Base-by-base conservation (phyloP, 208 protist genomes). In the Tetramitus jugosus region DNA sequence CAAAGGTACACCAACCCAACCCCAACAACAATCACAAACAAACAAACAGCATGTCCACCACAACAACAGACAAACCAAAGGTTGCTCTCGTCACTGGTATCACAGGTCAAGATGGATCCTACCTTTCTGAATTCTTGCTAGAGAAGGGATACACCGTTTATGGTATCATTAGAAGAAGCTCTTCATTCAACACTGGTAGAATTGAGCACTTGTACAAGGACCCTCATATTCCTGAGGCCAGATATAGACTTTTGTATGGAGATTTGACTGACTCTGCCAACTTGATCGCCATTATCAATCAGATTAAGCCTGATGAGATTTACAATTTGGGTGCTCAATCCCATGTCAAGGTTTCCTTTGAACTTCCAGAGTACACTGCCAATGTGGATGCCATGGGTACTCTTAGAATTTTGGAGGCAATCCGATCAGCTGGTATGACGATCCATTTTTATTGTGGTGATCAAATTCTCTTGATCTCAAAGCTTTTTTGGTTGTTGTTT, bases 321-420 rank as follows among this genome's bases (percentile, higher is more conserved):
- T 96, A 96, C 82, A 94, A 95, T 83, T 84, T 96, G 29, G 87
- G 60, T 23, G 94, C 94, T 8, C 93, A 96, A 84, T 92, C 86
- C 46, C 92, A 96, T 81, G 92, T 96, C 33, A 94, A 95, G 80
- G 93, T 97, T 10, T 96, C 92, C 26, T 98, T 98, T 83, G 94
- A 98, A 42, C 88, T 93, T 71, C 84, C 92, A 31, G 92, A 95
- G 80, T 98, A 97, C 87, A 97, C 94, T 1, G 92, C 86, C 3
- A 81, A 97, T 67, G 90, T 92, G 2, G 93, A 95, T 79, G 95
- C 79, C 65, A 52, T 98, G 53, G 94, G 94, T 43, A 88, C 85
- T 33, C 76, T 97, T 8, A 91, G 93, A 76, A 65, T 96, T 20
- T 87, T 98, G 3, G 94, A 97, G 33, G 93, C 94, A 29, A 91